phyloP scores from a whole-genome alignment of 345 rosid species.

The Microthlaspi erraticum region DNA sequence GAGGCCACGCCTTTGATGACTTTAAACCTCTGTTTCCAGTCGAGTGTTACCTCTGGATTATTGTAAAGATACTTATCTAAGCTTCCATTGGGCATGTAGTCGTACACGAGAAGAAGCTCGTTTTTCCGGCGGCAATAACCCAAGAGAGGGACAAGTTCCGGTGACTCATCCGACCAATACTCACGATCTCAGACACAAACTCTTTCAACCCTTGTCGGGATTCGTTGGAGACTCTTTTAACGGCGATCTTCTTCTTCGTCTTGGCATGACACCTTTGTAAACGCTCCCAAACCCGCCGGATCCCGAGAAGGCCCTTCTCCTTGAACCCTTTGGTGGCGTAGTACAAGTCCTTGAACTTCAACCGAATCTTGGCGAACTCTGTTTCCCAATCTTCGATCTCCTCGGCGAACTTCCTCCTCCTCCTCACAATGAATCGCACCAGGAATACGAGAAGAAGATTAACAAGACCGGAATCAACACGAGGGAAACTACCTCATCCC shows the following conservation, averaged over 20 bases:
- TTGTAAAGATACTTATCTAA: slow-evolving; percentile 73
- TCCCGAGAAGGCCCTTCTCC: slow-evolving; percentile 70
- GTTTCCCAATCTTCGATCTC: slow-evolving; percentile 74
- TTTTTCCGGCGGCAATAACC: slow-evolving; percentile 74
- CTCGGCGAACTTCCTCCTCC: slow-evolving; percentile 61
- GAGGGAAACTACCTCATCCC: slow-evolving; percentile 40
- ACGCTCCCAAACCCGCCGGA: slow-evolving; percentile 81
- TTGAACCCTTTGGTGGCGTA: slow-evolving; percentile 65
- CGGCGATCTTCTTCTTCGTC: slow-evolving; percentile 61
- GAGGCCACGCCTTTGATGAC: slow-evolving; percentile 75
- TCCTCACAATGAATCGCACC: slow-evolving; percentile 27
- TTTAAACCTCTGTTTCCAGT: slow-evolving; percentile 70
- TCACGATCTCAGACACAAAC: slow-evolving; percentile 76
- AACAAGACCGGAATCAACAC: slow-evolving; percentile 21
- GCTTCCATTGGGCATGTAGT: slow-evolving; percentile 89
- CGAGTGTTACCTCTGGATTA: slow-evolving; percentile 49
- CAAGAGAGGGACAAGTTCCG: slow-evolving; percentile 77
- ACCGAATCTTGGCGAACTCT: slow-evolving; percentile 66
- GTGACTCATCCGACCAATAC: slow-evolving; percentile 80
- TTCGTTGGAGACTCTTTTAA: slow-evolving; percentile 70
- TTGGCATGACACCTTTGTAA: slow-evolving; percentile 60
- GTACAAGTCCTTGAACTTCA: slow-evolving; percentile 63
- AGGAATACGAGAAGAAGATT: slow-evolving; percentile 1
- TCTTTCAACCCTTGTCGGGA: slow-evolving; percentile 83
- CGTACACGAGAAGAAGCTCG: slow-evolving; percentile 75